Conservation (phyloP, 345 rosid species). For the Lenwebbia sp. region DNA sequence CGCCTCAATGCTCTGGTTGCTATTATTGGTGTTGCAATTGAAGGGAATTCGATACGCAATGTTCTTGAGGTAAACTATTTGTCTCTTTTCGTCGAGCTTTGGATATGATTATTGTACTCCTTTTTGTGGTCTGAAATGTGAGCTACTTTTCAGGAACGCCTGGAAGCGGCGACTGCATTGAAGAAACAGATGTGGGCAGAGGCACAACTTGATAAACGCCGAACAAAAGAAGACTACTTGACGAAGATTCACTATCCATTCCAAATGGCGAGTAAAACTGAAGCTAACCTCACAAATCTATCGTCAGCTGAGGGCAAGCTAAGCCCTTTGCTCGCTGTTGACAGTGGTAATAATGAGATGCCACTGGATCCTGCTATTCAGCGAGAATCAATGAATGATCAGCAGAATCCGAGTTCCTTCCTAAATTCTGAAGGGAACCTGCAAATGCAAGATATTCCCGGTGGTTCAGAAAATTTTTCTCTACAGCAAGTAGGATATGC, state of each 20-base stretch:
- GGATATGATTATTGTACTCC: background rate
- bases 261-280: conserved; percentile 29
- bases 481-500: conserved; percentile 52
- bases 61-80: conserved; percentile 49
- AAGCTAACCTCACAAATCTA: conserved; percentile 20
- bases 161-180: conserved; percentile 78
- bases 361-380: conserved; percentile 18
- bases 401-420: conserved; percentile 18
- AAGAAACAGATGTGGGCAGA: conserved; percentile 96
- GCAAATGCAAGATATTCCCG: conserved; percentile 44
- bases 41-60: conserved; percentile 62
- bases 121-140: conserved; percentile 10
- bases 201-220: conserved; percentile 84
- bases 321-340: conserved; percentile 28
- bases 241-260: conserved; percentile 33
- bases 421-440: conserved; percentile 29
- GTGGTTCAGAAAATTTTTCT: conserved; percentile 39
- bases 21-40: conserved; percentile 58
- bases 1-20: conserved; percentile 73
- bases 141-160: conserved; percentile 49
- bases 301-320: conserved; percentile 26
- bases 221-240: conserved; percentile 59
- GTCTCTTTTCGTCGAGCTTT: background rate
- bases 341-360: conserved; percentile 15
- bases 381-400: conserved; percentile 31